phyloP scores from a whole-genome alignment of 2,329 filamentous ascomycete genomes.

The Dactylellina sp. region DNA sequence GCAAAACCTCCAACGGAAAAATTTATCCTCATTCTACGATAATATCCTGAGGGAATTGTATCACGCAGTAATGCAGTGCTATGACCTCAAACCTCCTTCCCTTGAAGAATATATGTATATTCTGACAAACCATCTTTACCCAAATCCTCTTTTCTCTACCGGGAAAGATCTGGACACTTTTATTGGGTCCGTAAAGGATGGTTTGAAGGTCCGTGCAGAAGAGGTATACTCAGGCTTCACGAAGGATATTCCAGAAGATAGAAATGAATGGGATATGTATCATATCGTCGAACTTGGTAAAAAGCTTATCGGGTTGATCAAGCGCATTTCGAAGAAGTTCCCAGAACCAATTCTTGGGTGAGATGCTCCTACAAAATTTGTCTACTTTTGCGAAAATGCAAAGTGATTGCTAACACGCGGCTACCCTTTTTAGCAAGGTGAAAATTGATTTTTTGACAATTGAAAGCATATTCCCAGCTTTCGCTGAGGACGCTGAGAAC shows the following conservation, averaged over 20 bases:
- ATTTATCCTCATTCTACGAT: constrained; percentile 81
- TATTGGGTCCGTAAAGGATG: constrained; percentile 76
- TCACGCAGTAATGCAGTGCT: constrained; percentile 86
- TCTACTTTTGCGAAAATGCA: neutral
- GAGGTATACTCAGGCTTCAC: constrained; percentile 84
- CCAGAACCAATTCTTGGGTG: constrained; percentile 64
- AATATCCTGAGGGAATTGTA: constrained; percentile 86
- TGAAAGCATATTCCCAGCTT: constrained; percentile 86
- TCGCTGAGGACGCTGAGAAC: constrained; percentile 87
- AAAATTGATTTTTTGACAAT: constrained; percentile 67
- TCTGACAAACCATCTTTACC: constrained; percentile 82
- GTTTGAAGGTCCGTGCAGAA: constrained; percentile 78
- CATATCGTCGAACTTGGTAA: constrained; percentile 91
- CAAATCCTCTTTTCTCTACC: constrained; percentile 78
- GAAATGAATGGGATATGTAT: constrained; percentile 87
- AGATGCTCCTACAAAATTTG: neutral
- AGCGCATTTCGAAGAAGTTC: constrained; percentile 93
- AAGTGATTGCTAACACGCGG: constrained; percentile 4
- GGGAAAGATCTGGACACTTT: constrained; percentile 78
- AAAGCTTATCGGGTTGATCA: constrained; percentile 83
- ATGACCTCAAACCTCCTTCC: constrained; percentile 85
- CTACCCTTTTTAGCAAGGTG: constrained; percentile 67
- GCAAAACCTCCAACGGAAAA: constrained; percentile 74
- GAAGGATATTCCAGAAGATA: constrained; percentile 81
- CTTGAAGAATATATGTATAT: constrained; percentile 83